phyloP scores from a whole-genome alignment of 805 yeast species.

The Nakazawaea wickerhamii region DNA sequence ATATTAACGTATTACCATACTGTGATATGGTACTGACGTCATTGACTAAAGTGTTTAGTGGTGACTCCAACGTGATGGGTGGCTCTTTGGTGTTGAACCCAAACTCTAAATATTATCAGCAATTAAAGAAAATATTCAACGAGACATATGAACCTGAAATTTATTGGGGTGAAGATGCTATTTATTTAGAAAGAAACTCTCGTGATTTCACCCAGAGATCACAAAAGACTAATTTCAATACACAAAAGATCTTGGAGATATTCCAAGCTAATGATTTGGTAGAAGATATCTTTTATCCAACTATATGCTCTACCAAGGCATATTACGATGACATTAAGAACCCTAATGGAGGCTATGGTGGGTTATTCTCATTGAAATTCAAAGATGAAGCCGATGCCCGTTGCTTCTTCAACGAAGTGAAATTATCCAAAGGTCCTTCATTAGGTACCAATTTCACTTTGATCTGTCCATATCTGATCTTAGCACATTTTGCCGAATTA shows the following conservation, averaged over 20 bases:
- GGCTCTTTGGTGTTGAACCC: constrained; percentile 84
- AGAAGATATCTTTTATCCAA: constrained; percentile 69
- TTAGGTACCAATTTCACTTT: constrained; percentile 86
- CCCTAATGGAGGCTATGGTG: constrained; percentile 83
- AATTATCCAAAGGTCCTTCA: constrained; percentile 82
- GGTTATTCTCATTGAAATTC: constrained; percentile 72
- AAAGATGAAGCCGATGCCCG: constrained; percentile 57
- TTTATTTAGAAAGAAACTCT: constrained; percentile 86
- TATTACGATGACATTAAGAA: constrained; percentile 70
- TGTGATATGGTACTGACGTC: constrained; percentile 88
- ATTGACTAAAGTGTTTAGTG: constrained; percentile 86
- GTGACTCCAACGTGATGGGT: constrained; percentile 94
- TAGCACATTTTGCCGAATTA: constrained; percentile 80
- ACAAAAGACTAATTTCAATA: constrained; percentile 47
- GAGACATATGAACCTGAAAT: constrained; percentile 62
- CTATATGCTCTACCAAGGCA: constrained; percentile 41
- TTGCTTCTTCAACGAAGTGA: constrained; percentile 65
- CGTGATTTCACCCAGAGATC: constrained; percentile 77
- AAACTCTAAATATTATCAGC: constrained; percentile 40
- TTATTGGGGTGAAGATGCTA: constrained; percentile 92
- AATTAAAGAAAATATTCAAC: constrained; percentile 45
- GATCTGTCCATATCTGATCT: constrained; percentile 83
- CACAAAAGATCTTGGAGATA: constrained; percentile 49
- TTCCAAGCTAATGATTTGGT: constrained; percentile 48
- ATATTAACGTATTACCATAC: constrained; percentile 72